Percentiles rank a stretch among this genome's conserved stretches.
Conservation (phyloP, 1,139 yeast species). For the Taiozyma sp. region DNA sequence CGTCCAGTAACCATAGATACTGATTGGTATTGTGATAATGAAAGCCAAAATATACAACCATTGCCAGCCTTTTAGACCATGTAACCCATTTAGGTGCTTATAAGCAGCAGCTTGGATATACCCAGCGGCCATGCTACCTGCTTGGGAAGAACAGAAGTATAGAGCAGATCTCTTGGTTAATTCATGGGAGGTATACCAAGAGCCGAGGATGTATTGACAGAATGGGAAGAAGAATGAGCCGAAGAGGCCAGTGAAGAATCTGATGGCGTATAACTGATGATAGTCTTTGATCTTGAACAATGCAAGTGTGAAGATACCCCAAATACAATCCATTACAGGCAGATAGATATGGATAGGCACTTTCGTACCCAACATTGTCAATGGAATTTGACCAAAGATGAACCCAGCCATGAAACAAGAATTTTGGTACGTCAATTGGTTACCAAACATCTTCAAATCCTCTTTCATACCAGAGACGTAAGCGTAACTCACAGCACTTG, state of each 20-base stretch:
- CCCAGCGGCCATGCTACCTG: conserved; percentile 48
- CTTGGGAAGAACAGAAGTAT: conserved; percentile 44
- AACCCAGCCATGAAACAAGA: conserved; percentile 56
- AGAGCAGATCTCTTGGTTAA: conserved; percentile 42
- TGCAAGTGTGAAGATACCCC: conserved; percentile 60
- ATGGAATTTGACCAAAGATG: conserved; percentile 50
- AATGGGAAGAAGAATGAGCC: conserved; percentile 50
- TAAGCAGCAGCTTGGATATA: conserved; percentile 51
- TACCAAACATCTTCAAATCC: conserved; percentile 53
- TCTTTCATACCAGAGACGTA: conserved; percentile 60
- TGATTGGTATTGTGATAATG: conserved; percentile 45
- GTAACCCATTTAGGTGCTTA: conserved; percentile 36
- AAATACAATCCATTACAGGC: conserved; percentile 53
- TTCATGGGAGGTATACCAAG: conserved; percentile 40
- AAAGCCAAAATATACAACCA: conserved; percentile 61
- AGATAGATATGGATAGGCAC: conserved; percentile 49
- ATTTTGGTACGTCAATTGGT: conserved; percentile 55
- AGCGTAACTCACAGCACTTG: conserved; percentile 51
- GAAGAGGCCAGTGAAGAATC: conserved; percentile 47
- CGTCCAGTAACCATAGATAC: conserved; percentile 25
- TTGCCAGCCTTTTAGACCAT: conserved; percentile 53
- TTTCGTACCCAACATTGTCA: conserved; percentile 35
- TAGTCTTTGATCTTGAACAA: conserved; percentile 23
- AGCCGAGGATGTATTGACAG: conserved; percentile 42
- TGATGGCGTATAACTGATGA: conserved; percentile 38